Conservation (phyloP, 441 rosid species). For the Adansonia madagascariensis region DNA sequence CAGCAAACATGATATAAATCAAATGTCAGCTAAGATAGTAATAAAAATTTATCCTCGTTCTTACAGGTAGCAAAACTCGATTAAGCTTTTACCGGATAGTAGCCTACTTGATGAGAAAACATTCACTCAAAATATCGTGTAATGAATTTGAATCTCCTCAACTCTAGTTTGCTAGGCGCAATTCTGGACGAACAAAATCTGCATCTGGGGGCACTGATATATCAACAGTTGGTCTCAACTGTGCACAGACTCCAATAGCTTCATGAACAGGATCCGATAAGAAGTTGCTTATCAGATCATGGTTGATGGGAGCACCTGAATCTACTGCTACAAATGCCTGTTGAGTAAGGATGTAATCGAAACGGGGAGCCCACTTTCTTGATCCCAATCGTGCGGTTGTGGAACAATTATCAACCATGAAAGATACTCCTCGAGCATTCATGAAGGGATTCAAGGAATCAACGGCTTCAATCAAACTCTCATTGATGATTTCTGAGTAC, state of each 20-base stretch:
- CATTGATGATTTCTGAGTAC: slow-evolving; percentile 68
- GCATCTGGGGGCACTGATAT: slow-evolving; percentile 70
- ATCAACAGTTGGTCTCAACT: slow-evolving; percentile 65
- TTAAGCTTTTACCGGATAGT: background rate
- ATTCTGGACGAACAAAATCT: slow-evolving; percentile 70
- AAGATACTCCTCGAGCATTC: slow-evolving; percentile 74
- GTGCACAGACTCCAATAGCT: slow-evolving; percentile 62
- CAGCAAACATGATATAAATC: background rate
- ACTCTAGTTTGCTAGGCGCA: slow-evolving; percentile 44
- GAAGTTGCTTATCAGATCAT: slow-evolving; percentile 77
- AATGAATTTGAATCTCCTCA: background rate
- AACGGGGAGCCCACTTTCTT: slow-evolving; percentile 75
- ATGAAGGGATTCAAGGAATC: slow-evolving; percentile 73
- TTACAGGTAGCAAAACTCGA: background rate
- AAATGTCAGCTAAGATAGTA: background rate
- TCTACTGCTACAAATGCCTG: slow-evolving; percentile 65
- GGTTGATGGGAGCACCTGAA: slow-evolving; percentile 52
- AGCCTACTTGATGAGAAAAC: background rate
- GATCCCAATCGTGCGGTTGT: slow-evolving; percentile 73
- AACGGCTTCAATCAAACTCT: slow-evolving; percentile 64
- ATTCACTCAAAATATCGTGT: background rate
- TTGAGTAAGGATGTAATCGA: slow-evolving; percentile 63
- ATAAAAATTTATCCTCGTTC: background rate
- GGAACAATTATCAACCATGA: slow-evolving; percentile 81
- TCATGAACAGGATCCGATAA: slow-evolving; percentile 62